Percentiles rank a stretch among this genome's conserved stretches.
These are phyloP conservation scores for Beta lomatogona DNA, from an alignment of 179 eudicot genomes.

Conservation along the genomic window DNA sequence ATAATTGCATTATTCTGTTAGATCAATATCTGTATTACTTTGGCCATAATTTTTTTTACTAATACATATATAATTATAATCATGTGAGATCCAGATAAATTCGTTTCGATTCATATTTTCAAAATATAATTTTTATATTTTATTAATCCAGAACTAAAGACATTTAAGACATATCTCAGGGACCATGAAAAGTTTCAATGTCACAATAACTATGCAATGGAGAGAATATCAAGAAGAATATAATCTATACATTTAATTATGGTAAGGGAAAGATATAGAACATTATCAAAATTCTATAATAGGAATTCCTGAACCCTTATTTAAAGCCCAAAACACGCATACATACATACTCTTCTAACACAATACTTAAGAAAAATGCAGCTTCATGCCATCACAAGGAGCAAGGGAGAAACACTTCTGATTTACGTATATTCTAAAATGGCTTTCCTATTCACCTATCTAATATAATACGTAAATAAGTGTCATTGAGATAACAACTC, in stretches of 20 bases:
- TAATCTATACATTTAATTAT: background rate
- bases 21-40: too few relatives aligned
- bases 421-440: background rate
- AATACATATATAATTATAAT: too few relatives aligned
- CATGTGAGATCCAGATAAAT: too few relatives aligned
- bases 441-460: background rate
- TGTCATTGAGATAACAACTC: conserved; percentile 42
- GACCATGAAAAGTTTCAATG: too few relatives aligned
- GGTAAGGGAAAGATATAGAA: background rate
- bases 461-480: background rate
- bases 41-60: too few relatives aligned
- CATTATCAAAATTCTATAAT: background rate
- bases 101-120: too few relatives aligned
- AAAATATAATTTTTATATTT: too few relatives aligned
- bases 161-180: too few relatives aligned
- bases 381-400: background rate
- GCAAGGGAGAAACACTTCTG: background rate
- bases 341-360: background rate
- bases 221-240: background rate
- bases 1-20: too few relatives aligned
- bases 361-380: background rate
- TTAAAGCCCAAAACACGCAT: background rate
- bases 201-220: too few relatives aligned
- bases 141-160: too few relatives aligned
- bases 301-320: background rate